Conservation (phyloP, 2,329 filamentous ascomycete species). For the Talaromyces pinophilus region DNA sequence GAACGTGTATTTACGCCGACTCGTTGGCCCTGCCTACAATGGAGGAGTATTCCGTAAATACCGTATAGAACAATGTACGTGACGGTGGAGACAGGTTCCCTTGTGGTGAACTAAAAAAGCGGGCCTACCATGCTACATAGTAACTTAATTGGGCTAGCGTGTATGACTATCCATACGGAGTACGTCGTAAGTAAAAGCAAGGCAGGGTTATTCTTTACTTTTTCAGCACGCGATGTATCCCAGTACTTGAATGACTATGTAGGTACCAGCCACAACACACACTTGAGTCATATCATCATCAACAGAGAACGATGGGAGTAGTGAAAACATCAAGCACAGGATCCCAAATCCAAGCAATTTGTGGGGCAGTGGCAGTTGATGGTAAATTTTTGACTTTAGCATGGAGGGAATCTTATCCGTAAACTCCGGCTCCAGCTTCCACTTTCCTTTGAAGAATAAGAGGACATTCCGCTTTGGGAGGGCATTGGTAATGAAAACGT, state of each 20-base stretch:
- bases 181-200: constrained; percentile 13
- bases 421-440: constrained; percentile 7
- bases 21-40: not conserved
- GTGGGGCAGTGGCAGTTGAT: not conserved
- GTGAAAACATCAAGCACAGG: not conserved
- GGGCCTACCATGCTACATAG: not conserved
- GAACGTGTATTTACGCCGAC: constrained; percentile 1
- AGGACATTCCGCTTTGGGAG: constrained; percentile 15
- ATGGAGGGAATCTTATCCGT: constrained; percentile 2
- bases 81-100: constrained; percentile 1
- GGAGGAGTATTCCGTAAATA: not conserved
- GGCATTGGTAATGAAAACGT: not conserved
- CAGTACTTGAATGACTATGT: not conserved
- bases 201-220: constrained; percentile 10
- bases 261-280: not conserved
- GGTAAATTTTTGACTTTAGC: not conserved
- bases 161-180: not conserved
- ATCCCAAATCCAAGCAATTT: not conserved
- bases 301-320: not conserved
- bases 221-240: not conserved
- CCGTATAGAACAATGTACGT: not conserved
- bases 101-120: not conserved
- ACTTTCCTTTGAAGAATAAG: not conserved
- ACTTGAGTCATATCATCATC: not conserved
- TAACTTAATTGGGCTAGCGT: not conserved